A percentile compares a stretch with the other conserved stretches of the same genome.
Conservation (phyloP, 257 asterid species). For the Scutellaria galericulata region DNA sequence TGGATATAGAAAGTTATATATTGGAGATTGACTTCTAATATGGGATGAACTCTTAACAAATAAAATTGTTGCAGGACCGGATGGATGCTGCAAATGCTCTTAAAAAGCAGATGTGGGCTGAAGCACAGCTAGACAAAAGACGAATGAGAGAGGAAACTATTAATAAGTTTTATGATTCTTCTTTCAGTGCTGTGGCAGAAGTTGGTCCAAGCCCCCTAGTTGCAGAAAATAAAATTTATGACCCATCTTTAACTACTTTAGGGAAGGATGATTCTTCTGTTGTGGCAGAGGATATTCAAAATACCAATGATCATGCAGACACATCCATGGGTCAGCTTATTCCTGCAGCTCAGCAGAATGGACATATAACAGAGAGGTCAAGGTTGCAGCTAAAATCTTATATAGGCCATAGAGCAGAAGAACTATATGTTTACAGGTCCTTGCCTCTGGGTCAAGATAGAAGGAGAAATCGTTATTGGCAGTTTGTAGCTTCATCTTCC, state of each 20-base stretch:
- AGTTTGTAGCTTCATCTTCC: constrained; percentile 82
- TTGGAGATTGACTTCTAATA: constrained; percentile 22
- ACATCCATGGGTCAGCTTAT: constrained; percentile 45
- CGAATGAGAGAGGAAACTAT: constrained; percentile 80
- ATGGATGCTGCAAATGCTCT: constrained; percentile 90
- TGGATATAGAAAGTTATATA: not conserved
- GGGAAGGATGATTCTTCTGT: constrained; percentile 66
- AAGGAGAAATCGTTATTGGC: constrained; percentile 97
- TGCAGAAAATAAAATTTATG: constrained; percentile 51
- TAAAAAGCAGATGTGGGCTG: constrained; percentile 99
- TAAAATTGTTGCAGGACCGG: constrained; percentile 73
- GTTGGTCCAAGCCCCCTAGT: constrained; percentile 71
- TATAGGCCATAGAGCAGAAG: constrained; percentile 91
- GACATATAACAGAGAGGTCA: constrained; percentile 80
- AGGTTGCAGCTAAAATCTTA: constrained; percentile 90
- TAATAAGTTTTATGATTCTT: constrained; percentile 62
- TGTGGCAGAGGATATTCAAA: constrained; percentile 51
- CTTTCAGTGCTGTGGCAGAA: constrained; percentile 59
- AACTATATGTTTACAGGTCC: constrained; percentile 85
- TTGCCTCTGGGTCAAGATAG: constrained; percentile 97
- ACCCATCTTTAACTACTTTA: constrained; percentile 46
- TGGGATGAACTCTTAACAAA: constrained; percentile 30
- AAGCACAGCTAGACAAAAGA: constrained; percentile 89
- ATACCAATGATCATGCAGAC: constrained; percentile 44
- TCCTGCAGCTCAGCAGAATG: constrained; percentile 72